Percentiles rank a stretch among this genome's conserved stretches.
phyloP scores from a whole-genome alignment of 1,139 yeast species.

The Debaryomyces fabryi region DNA sequence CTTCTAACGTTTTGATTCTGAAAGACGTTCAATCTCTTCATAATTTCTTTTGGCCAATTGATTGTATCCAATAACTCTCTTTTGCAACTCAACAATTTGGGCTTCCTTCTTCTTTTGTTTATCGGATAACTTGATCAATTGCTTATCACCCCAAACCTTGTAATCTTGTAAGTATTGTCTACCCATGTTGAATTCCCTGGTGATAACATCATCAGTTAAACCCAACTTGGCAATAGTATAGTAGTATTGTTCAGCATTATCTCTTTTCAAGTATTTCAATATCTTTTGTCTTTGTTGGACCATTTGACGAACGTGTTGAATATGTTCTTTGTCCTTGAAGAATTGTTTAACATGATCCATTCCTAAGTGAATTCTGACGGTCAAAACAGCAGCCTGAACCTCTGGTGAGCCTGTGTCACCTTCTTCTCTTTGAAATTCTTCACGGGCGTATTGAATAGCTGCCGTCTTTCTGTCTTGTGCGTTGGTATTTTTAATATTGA shows the following conservation, averaged over 20 bases:
- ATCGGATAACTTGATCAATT: constrained; percentile 45
- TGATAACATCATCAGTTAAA: constrained; percentile 76
- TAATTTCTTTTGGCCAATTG: constrained; percentile 44
- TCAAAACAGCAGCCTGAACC: constrained; percentile 90
- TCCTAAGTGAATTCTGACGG: constrained; percentile 76
- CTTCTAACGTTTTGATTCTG: constrained; percentile 2
- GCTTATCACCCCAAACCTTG: constrained; percentile 74
- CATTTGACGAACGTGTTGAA: constrained; percentile 71
- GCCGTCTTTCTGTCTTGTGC: constrained; percentile 58
- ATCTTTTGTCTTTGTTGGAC: constrained; percentile 89
- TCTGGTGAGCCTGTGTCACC: constrained; percentile 96
- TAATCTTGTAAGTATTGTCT: constrained; percentile 83
- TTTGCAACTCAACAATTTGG: constrained; percentile 38
- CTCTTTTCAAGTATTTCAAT: constrained; percentile 77
- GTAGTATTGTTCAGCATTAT: constrained; percentile 78
- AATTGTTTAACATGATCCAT: constrained; percentile 74
- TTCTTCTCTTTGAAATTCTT: constrained; percentile 78
- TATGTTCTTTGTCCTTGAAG: constrained; percentile 73
- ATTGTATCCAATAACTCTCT: constrained; percentile 45
- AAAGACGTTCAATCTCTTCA: constrained; percentile 24
- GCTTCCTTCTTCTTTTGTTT: constrained; percentile 43
- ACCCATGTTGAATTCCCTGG: constrained; percentile 81
- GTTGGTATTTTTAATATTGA: constrained; percentile 72
- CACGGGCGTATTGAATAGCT: constrained; percentile 66
- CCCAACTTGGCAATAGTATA: constrained; percentile 89